Percentiles rank a stretch among this genome's conserved stretches.
phyloP scores from a whole-genome alignment of 2,329 filamentous ascomycete genomes.

The Paracoccidioides brasiliensis region DNA sequence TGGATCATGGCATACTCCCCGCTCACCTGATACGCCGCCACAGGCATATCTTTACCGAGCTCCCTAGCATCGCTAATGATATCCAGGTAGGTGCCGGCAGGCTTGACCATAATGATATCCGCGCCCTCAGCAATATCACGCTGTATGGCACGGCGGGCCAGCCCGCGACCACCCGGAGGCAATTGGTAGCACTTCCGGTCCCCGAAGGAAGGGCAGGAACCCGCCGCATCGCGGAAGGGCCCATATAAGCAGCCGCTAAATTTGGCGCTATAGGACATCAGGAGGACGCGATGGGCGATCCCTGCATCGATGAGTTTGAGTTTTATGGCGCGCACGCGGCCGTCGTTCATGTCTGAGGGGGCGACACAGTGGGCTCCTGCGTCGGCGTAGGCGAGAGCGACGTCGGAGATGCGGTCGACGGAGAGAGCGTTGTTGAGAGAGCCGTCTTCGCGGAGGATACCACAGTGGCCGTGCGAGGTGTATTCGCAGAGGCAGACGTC shows the following conservation, averaged over 20 bases:
- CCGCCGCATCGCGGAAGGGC: conserved; percentile 91
- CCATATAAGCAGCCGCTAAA: conserved; percentile 95
- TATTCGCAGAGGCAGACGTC: conserved; percentile 99
- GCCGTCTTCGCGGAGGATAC: conserved; percentile 85
- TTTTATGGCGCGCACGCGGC: conserved; percentile 93
- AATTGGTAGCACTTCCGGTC: conserved; percentile 96
- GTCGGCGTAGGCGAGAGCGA: conserved; percentile 93
- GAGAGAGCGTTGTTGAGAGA: conserved; percentile 86
- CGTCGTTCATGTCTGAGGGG: conserved; percentile 98
- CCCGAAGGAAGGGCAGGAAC: conserved; percentile 79
- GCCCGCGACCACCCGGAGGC: conserved; percentile 77
- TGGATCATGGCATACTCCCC: conserved; percentile 98
- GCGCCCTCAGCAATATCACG: conserved; percentile 88
- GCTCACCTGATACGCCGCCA: conserved; percentile 93
- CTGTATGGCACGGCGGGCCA: conserved; percentile 78
- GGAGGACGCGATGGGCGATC: conserved; percentile 74
- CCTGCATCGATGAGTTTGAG: conserved; percentile 92
- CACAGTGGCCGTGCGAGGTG: conserved; percentile 94
- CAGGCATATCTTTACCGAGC: conserved; percentile 75
- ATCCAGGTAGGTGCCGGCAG: conserved; percentile 86
- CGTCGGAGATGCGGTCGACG: conserved; percentile 87
- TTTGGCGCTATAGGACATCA: conserved; percentile 98
- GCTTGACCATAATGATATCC: conserved; percentile 99
- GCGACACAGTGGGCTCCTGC: conserved; percentile 95
- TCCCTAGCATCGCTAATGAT: conserved; percentile 98